These are phyloP conservation scores for Trichocladium uniseriatum DNA, from an alignment of 495 filamentous ascomycete species.

Conservation along the genomic window DNA sequence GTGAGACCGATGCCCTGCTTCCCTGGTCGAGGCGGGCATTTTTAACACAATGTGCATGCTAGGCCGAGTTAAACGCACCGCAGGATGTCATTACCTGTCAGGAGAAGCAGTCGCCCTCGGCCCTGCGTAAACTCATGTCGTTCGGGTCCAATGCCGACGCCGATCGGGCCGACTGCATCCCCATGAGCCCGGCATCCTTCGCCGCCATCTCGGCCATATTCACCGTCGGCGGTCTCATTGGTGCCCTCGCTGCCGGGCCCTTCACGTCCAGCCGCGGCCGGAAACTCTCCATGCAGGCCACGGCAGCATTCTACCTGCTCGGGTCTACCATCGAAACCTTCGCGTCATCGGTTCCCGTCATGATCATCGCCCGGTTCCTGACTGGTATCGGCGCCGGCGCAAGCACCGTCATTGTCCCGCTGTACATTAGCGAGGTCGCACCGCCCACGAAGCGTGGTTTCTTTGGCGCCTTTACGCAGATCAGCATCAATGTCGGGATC, in stretches of 20 bases:
- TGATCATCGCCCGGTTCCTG: slow-evolving; percentile 66
- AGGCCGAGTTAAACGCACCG: slow-evolving; percentile 94
- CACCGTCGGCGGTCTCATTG: slow-evolving; percentile 79
- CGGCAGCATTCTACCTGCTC: slow-evolving; percentile 63
- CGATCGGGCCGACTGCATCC: slow-evolving; percentile 64
- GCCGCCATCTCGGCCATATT: slow-evolving; percentile 81
- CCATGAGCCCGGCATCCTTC: slow-evolving; percentile 67
- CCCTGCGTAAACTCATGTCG: slow-evolving; percentile 24
- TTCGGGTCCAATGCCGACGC: slow-evolving; percentile 18
- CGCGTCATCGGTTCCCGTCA: slow-evolving; percentile 53
- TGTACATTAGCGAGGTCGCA: slow-evolving; percentile 87
- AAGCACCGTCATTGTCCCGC: slow-evolving; percentile 85
- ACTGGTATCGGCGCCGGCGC: slow-evolving; percentile 80
- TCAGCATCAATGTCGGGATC: slow-evolving; percentile 93
- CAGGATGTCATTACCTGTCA: slow-evolving; percentile 81
- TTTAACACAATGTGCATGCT: slow-evolving; percentile 13
- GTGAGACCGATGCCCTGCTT: slow-evolving; percentile 39
- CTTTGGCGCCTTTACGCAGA: slow-evolving; percentile 85
- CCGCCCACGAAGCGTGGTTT: slow-evolving; percentile 70
- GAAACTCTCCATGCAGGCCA: slow-evolving; percentile 57
- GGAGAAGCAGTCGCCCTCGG: slow-evolving; percentile 48
- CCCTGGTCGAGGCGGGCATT: not conserved
- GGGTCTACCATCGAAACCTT: slow-evolving; percentile 69
- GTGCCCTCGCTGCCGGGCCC: slow-evolving; percentile 69
- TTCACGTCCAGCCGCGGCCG: slow-evolving; percentile 65